Evolutionary conservation across 257 asterid species (phyloP).

Genomic region (Solanum ahanhuiri): DNA sequence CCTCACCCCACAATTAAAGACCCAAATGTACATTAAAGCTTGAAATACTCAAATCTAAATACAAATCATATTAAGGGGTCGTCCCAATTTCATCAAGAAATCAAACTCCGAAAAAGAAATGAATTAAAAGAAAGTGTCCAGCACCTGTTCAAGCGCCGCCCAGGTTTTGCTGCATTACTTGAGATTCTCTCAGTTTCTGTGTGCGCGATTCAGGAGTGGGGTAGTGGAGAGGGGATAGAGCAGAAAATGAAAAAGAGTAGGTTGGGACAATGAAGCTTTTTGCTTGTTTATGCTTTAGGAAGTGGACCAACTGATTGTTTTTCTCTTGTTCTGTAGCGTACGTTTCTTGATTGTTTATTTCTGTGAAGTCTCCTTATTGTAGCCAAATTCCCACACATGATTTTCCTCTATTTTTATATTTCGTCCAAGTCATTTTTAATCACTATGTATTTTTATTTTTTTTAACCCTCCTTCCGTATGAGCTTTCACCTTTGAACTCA

Average conservation of each 20-base stretch:
- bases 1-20: background rate
- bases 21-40: background rate
- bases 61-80: background rate
- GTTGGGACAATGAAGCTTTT: background rate
- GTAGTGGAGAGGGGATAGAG: background rate
- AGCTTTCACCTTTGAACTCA: no score
- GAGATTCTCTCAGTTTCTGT: background rate
- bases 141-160: background rate
- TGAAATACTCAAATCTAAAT: background rate
- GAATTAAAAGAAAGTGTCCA: background rate
- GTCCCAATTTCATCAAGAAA: background rate
- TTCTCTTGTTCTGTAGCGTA: background rate
- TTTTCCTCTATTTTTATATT: background rate
- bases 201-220: background rate
- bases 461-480: background rate
- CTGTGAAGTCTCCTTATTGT: background rate
- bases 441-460: no score
- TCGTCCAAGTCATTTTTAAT: background rate
- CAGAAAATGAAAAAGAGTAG: background rate
- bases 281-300: background rate
- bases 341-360: background rate
- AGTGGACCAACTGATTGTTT: background rate
- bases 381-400: background rate
- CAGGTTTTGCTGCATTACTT: background rate
- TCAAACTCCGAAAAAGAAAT: background rate